Base-by-base conservation (phyloP, 306 rosid genomes). In the Cucumis sativus region DNA sequence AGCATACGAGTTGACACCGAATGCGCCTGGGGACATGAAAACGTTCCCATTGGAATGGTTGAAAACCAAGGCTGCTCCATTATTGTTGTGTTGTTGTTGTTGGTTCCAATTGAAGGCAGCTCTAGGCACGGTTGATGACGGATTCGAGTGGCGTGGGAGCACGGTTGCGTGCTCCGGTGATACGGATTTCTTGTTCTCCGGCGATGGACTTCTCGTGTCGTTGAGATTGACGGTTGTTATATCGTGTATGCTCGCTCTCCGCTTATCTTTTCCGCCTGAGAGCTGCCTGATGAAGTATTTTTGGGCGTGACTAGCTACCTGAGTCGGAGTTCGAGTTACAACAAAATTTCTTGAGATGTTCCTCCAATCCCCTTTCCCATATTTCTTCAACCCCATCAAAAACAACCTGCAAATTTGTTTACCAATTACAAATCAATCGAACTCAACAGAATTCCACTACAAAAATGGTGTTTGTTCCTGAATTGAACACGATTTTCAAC, bases 301-400 rank as follows among this genome's bases (percentile, higher is more conserved):
- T 84, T 95, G 99, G 39, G 99, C 99, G 75, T 95, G 99, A 47
- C 99, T 95, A 21, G 99, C 99, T 16, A 95, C 99, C 56, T 92
- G 99, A 4, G 99, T 95, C 2, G 80, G 80, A 20, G 80, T 78
- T 64, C 80, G 7, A 14, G 80, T 78, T 14, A 63, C 74, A 35
- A 78, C 75, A 15, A 78, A 65, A 39, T 78, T 63, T 52, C 80
- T 65, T 2, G 75, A 78, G 52, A 78, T 95, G 76, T 89, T 95
- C 81, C 99, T 92, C 99, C 99, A 95, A 79, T 95, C 99, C 1
- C 99, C 97, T 82, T 92, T 95, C 7, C 80, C 80, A 40, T 78
- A 78, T 20, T 64, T 92, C 70, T 90, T 88, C 84, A 95, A 82
- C 11, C 99, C 99, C 86, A 90, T 80, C 23, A 95, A 84, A 82